phyloP scores from a whole-genome alignment of 2,329 filamentous ascomycete species.

The Didymella pinodella region DNA sequence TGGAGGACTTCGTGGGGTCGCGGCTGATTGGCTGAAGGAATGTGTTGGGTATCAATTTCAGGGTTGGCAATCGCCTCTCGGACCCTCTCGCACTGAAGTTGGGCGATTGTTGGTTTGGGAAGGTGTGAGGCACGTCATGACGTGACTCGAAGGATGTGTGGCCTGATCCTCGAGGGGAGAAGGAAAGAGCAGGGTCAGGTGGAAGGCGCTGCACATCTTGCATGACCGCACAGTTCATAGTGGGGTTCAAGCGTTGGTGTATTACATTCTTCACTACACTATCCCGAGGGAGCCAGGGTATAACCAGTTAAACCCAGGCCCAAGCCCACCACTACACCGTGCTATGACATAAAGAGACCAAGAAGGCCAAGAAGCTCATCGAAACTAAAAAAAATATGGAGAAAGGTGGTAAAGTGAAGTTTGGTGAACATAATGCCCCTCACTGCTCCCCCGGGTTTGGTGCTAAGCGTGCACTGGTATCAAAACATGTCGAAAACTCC shows the following conservation, averaged over 20 bases:
- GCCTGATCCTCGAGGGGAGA: background rate
- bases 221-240: background rate
- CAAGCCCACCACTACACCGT: constrained; percentile 33
- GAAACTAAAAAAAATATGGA: constrained; percentile 50
- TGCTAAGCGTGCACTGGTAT: constrained; percentile 52
- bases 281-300: constrained; percentile 28
- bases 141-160: background rate
- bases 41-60: background rate
- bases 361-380: constrained; percentile 37
- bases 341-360: constrained; percentile 44
- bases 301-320: constrained; percentile 25
- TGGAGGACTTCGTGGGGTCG: constrained; percentile 48
- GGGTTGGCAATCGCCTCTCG: background rate
- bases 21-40: constrained; percentile 23
- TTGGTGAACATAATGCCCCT: constrained; percentile 38
- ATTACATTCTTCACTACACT: constrained; percentile 41
- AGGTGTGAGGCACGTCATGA: background rate
- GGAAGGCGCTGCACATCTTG: background rate
- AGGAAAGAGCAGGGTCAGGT: background rate
- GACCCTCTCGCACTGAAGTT: background rate
- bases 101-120: background rate
- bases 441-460: constrained; percentile 29
- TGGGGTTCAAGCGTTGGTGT: constrained; percentile 13
- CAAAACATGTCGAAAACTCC: constrained; percentile 40
- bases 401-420: constrained; percentile 37